Percentiles rank a stretch among this genome's conserved stretches.
Evolutionary conservation across 257 asterid genomes (phyloP).

Genomic region (Penstemon eatonii): DNA sequence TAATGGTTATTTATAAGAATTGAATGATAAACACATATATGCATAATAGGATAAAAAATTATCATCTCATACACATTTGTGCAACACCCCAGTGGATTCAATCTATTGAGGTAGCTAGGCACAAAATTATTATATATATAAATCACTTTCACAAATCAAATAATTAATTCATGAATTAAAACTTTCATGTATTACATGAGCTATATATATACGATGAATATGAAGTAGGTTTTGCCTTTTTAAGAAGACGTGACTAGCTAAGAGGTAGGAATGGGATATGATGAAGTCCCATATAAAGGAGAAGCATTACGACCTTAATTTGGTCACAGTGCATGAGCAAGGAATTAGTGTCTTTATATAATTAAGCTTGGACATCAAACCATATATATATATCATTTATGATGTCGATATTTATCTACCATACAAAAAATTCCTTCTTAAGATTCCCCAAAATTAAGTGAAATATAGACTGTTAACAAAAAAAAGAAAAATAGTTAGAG

Average conservation of each 20-base stretch:
- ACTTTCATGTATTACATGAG: too few species aligned
- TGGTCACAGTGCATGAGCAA: conserved; percentile 31
- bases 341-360: neutral
- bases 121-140: too few species aligned
- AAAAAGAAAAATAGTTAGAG: neutral
- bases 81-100: too few species aligned
- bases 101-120: too few species aligned
- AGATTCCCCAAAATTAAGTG: conserved; percentile 11
- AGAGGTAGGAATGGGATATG: conserved; percentile 31
- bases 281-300: conserved; percentile 22
- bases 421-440: neutral
- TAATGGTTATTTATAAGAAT: too few species aligned
- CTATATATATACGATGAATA: too few species aligned
- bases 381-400: conserved; percentile 21
- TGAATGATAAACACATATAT: too few species aligned
- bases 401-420: conserved; percentile 37
- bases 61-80: too few species aligned
- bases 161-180: too few species aligned
- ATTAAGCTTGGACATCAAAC: conserved; percentile 35
- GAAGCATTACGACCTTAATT: conserved; percentile 22
- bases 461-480: neutral
- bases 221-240: too few species aligned
- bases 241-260: conserved; percentile 14
- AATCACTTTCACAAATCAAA: too few species aligned
- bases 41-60: too few species aligned